Percentiles rank a stretch among this genome's conserved stretches.
Conservation (phyloP, 192 early-diverging fungal species). For the Jimgerdemannia flammicorona region DNA sequence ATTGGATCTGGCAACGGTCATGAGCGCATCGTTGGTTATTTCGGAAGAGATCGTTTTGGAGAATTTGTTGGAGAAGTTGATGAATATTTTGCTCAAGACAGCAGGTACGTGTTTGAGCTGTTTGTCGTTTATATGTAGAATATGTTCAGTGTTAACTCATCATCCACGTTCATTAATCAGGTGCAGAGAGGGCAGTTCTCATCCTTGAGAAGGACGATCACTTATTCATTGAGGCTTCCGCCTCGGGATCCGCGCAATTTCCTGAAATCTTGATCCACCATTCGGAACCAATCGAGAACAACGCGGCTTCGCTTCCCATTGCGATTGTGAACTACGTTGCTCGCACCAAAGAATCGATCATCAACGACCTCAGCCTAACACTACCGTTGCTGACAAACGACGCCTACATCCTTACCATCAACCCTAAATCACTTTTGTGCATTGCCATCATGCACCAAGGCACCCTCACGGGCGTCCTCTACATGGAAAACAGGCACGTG, state of each 20-base stretch:
- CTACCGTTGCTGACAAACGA: slow-evolving; percentile 8
- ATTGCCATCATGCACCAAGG: slow-evolving; percentile 17
- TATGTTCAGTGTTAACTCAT: no score
- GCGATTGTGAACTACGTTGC: slow-evolving; percentile 11
- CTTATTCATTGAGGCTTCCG: slow-evolving; percentile 14
- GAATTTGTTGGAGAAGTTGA: slow-evolving; percentile 16
- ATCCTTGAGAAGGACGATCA: slow-evolving; percentile 9
- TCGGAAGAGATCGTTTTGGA: slow-evolving; percentile 22
- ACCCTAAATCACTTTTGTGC: slow-evolving; percentile 14
- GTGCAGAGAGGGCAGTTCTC: slow-evolving; percentile 13
- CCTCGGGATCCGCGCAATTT: neutral
- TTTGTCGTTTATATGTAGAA: no score
- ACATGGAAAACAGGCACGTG: slow-evolving; percentile 17
- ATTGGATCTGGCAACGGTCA: slow-evolving; percentile 16
- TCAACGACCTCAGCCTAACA: slow-evolving; percentile 3
- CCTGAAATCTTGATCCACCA: slow-evolving; percentile 2
- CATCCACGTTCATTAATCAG: neutral
- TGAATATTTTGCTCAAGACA: slow-evolving; percentile 15
- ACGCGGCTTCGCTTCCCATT: neutral
- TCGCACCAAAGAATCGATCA: slow-evolving; percentile 8
- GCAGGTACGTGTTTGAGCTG: neutral
- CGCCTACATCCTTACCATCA: slow-evolving; percentile 6
- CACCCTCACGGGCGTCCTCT: slow-evolving; percentile 8
- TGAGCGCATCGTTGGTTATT: slow-evolving; percentile 16
- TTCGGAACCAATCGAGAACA: slow-evolving; percentile 3